Evolutionary conservation across 208 protist genomes (phyloP).

Genomic region (Zelonia costaricensis): DNA sequence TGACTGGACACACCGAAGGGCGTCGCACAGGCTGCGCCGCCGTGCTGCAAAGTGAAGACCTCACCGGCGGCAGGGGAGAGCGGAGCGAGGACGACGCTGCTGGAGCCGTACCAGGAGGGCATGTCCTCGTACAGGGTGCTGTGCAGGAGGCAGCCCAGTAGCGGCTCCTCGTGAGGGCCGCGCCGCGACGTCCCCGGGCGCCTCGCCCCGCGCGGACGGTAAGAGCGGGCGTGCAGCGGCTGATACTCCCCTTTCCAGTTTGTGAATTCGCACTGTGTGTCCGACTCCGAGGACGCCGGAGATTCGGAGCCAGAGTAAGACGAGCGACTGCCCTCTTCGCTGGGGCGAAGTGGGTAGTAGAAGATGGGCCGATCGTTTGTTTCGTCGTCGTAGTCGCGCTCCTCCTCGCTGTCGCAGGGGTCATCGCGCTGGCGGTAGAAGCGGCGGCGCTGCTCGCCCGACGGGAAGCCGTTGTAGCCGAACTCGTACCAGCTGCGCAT

Average conservation of each 20-base stretch:
- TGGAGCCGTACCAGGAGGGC: conserved; percentile 41
- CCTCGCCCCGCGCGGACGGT: too few species aligned
- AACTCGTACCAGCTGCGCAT: conserved; percentile 88
- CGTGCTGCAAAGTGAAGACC: conserved; percentile 23
- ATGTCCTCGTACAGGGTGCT: conserved; percentile 39
- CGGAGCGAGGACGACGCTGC: conserved; percentile 26
- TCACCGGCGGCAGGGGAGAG: not conserved
- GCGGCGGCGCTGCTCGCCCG: conserved; percentile 67
- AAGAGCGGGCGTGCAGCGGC: too few species aligned
- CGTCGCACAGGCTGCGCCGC: conserved; percentile 26
- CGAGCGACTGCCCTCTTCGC: conserved; percentile 36
- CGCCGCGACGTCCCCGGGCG: too few species aligned
- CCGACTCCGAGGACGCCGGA: not conserved
- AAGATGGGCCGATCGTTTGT: conserved; percentile 63
- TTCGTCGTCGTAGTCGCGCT: conserved; percentile 71
- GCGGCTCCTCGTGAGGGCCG: conserved; percentile 7
- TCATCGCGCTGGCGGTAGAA: conserved; percentile 89
- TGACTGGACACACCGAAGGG: conserved; percentile 19
- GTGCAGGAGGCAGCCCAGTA: conserved; percentile 34
- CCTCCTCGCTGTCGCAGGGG: conserved; percentile 84
- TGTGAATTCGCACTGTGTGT: too few species aligned
- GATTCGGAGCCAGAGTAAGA: conserved; percentile 6
- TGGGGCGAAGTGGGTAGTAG: conserved; percentile 60
- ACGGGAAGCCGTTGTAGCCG: conserved; percentile 81
- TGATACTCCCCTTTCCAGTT: too few species aligned